Conservation (phyloP, 345 rosid genomes). For the Mercurialis annua region DNA sequence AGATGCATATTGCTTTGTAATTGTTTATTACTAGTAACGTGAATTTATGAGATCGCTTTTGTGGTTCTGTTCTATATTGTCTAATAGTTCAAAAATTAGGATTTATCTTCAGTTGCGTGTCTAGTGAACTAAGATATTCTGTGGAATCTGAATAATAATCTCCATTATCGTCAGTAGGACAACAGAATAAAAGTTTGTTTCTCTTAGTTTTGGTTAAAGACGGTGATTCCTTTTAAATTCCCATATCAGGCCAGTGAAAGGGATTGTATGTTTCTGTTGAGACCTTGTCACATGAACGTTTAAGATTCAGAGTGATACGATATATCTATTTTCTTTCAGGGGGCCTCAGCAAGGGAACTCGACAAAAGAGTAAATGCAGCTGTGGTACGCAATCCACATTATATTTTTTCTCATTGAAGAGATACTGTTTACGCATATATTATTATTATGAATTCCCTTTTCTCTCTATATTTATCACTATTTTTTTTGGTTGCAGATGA, state of each 20-base stretch:
- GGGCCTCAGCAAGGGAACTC: slow-evolving; percentile 55
- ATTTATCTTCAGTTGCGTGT: neutral
- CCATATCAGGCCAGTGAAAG: too few relatives aligned
- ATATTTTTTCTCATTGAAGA: neutral
- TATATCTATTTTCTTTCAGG: slow-evolving; percentile 42
- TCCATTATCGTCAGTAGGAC: too few relatives aligned
- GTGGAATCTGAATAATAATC: neutral
- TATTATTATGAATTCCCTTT: too few relatives aligned
- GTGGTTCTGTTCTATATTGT: neutral
- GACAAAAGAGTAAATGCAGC: slow-evolving; percentile 69
- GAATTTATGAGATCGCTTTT: neutral
- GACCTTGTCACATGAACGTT: neutral
- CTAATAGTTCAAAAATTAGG: neutral
- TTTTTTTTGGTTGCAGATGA: slow-evolving; percentile 48
- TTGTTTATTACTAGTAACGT: too few relatives aligned
- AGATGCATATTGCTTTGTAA: neutral
- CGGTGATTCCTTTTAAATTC: too few relatives aligned
- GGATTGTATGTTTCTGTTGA: neutral
- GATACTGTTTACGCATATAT: neutral
- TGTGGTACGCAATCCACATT: slow-evolving; percentile 42
- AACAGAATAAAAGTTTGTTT: too few relatives aligned
- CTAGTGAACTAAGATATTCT: neutral
- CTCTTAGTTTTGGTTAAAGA: too few relatives aligned
- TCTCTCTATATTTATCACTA: too few relatives aligned
- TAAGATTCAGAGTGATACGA: neutral